Percentiles rank a stretch among this genome's conserved stretches.
phyloP scores from a whole-genome alignment of 345 rosid genomes.

The Brassica nigra region DNA sequence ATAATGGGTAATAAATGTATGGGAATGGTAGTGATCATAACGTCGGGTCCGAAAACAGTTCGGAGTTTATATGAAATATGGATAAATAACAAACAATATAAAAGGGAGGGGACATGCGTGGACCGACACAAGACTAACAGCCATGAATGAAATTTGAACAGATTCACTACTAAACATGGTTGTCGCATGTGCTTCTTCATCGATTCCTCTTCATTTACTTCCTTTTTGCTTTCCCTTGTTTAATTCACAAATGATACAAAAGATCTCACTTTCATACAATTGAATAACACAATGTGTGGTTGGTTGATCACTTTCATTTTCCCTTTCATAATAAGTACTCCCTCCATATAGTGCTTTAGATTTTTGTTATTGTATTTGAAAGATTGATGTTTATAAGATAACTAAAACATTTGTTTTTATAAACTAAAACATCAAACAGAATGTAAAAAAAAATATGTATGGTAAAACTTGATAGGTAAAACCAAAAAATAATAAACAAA shows the following conservation, averaged over 20 bases:
- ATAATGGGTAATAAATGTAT: not conserved
- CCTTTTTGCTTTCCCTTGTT: constrained; percentile 19
- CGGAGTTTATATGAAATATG: constrained; percentile 16
- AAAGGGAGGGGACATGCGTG: constrained; percentile 34
- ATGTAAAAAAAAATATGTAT: too few species aligned
- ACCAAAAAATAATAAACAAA: too few species aligned
- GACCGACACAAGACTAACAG: constrained; percentile 44
- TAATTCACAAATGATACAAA: not conserved
- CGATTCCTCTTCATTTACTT: constrained; percentile 25
- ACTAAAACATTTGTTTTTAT: too few species aligned
- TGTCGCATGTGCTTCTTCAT: constrained; percentile 45
- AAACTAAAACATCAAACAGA: too few species aligned
- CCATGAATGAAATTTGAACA: constrained; percentile 35
- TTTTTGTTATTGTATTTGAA: too few species aligned
- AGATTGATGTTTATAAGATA: too few species aligned
- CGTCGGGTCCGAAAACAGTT: constrained; percentile 39
- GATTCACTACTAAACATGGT: constrained; percentile 32
- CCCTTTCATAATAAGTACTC: too few species aligned
- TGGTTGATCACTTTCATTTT: constrained; percentile 22
- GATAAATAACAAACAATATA: not conserved
- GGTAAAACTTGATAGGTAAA: too few species aligned
- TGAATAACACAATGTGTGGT: constrained; percentile 23
- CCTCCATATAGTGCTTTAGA: too few species aligned
- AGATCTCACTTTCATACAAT: constrained; percentile 30
- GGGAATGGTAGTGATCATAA: constrained; percentile 29